Conservation (phyloP, 2,329 filamentous ascomycete species). For the Cytospora leucostoma region DNA sequence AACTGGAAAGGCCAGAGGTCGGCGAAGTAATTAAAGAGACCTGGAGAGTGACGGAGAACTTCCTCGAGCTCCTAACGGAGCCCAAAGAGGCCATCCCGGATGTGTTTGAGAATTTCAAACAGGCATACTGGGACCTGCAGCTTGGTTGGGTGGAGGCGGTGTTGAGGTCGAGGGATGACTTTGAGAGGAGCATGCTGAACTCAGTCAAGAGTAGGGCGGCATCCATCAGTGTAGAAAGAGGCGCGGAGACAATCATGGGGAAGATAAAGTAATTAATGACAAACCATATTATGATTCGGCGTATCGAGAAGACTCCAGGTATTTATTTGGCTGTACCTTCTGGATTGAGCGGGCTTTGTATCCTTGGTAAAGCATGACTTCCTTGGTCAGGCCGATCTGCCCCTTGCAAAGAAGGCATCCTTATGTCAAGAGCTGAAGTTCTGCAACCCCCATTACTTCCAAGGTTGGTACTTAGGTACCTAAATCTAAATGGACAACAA, state of each 20-base stretch:
- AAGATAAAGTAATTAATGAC: constrained; percentile 67
- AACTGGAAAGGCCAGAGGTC: constrained; percentile 70
- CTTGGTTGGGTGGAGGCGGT: constrained; percentile 96
- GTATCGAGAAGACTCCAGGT: not conserved
- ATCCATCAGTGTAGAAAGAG: constrained; percentile 77
- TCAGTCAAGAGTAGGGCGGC: constrained; percentile 86
- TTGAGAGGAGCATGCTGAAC: constrained; percentile 86
- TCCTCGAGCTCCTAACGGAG: constrained; percentile 76
- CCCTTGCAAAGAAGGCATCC: no score
- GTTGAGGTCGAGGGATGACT: constrained; percentile 83
- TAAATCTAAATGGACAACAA: not conserved
- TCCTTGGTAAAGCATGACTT: no score
- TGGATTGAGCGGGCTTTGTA: not conserved
- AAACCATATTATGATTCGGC: not conserved
- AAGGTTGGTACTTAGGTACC: not conserved
- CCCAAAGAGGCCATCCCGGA: constrained; percentile 73
- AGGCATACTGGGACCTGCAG: constrained; percentile 88
- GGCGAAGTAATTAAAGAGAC: constrained; percentile 77
- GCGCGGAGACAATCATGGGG: constrained; percentile 90
- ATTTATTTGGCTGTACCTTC: not conserved
- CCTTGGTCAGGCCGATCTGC: no score
- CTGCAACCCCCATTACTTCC: not conserved
- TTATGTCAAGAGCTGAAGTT: not conserved
- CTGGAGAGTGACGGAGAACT: constrained; percentile 87
- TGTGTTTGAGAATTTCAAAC: constrained; percentile 82